A percentile compares a stretch with the other conserved stretches of the same genome.
These are phyloP conservation scores for Monascus ruber DNA, from an alignment of 2,329 filamentous ascomycete species.

Conservation along the genomic window DNA sequence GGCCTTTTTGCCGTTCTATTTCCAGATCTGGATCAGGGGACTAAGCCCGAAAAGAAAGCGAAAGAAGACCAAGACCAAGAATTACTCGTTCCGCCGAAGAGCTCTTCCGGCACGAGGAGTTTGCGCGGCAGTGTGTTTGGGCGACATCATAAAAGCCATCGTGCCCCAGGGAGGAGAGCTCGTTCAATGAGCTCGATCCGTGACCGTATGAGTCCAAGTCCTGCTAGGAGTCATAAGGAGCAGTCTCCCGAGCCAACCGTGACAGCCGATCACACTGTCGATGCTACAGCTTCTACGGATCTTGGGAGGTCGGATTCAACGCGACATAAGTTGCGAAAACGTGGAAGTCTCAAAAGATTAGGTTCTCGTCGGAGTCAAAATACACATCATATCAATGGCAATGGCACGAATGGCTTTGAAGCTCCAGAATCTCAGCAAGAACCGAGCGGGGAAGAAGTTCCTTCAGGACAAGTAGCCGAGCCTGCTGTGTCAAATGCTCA, in stretches of 20 bases:
- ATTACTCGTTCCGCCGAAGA: slow-evolving; percentile 51
- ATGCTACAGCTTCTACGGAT: slow-evolving; percentile 20
- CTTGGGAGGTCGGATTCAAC: slow-evolving; percentile 21
- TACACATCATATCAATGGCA: slow-evolving; percentile 13
- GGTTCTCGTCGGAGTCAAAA: slow-evolving; percentile 13
- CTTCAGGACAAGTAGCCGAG: slow-evolving; percentile 14
- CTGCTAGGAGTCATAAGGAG: slow-evolving; percentile 10
- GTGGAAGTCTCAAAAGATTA: slow-evolving; percentile 18
- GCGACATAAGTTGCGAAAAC: slow-evolving; percentile 20
- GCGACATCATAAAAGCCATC: slow-evolving; percentile 43
- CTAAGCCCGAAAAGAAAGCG: slow-evolving; percentile 12
- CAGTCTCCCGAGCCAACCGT: slow-evolving; percentile 26
- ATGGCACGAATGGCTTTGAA: slow-evolving; percentile 3
- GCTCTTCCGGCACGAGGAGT: slow-evolving; percentile 59
- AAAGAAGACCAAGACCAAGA: slow-evolving; percentile 25
- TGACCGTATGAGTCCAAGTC: slow-evolving; percentile 11
- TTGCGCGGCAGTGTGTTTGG: slow-evolving; percentile 69
- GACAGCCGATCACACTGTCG: slow-evolving; percentile 60
- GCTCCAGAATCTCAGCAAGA: slow-evolving; percentile 7
- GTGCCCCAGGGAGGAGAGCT: slow-evolving; percentile 33
- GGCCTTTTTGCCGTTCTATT: slow-evolving; percentile 74
- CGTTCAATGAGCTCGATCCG: slow-evolving; percentile 22
- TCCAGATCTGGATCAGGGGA: slow-evolving; percentile 44
- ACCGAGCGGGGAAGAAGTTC: not conserved
- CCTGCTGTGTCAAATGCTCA: slow-evolving; percentile 16